Conservation (phyloP, 192 early-diverging fungal genomes). For the Coemansia javaensis region DNA sequence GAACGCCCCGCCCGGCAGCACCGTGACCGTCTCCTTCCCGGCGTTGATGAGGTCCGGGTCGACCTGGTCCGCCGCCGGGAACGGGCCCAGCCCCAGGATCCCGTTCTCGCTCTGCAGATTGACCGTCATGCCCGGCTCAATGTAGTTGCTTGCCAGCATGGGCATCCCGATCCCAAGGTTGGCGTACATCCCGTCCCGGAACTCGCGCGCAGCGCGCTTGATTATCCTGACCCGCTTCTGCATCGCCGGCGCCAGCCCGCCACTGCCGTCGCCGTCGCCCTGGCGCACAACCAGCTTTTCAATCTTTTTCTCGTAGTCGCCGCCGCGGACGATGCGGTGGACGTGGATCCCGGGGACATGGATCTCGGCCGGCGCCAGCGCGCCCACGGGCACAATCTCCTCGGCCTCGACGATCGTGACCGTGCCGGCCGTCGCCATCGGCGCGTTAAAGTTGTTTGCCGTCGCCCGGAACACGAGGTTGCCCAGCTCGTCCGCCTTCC, state of each 20-base stretch:
- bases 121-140: conserved; percentile 59
- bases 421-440: conserved; percentile 69
- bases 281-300: conserved; percentile 47
- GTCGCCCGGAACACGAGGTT: conserved; percentile 70
- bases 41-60: conserved; percentile 74
- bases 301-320: conserved; percentile 63
- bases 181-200: conserved; percentile 66
- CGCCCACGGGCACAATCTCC: conserved; percentile 68
- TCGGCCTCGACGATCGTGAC: conserved; percentile 77
- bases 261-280: conserved; percentile 6
- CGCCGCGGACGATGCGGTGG: conserved; percentile 60
- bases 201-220: conserved; percentile 66
- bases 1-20: conserved; percentile 58
- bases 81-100: conserved; percentile 68
- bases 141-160: conserved; percentile 68
- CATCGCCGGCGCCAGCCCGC: conserved; percentile 25
- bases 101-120: conserved; percentile 73
- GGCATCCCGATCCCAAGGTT: conserved; percentile 74
- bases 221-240: conserved; percentile 59
- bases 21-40: conserved; percentile 57
- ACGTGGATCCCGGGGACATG: conserved; percentile 71
- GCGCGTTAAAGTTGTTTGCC: conserved; percentile 73
- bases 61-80: conserved; percentile 59
- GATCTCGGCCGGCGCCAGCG: conserved; percentile 64
- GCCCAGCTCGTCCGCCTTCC: conserved; percentile 75